These are phyloP conservation scores for Pseudopediastrum boryanum DNA, from an alignment of 139 green algal genomes.

Conservation along the genomic window DNA sequence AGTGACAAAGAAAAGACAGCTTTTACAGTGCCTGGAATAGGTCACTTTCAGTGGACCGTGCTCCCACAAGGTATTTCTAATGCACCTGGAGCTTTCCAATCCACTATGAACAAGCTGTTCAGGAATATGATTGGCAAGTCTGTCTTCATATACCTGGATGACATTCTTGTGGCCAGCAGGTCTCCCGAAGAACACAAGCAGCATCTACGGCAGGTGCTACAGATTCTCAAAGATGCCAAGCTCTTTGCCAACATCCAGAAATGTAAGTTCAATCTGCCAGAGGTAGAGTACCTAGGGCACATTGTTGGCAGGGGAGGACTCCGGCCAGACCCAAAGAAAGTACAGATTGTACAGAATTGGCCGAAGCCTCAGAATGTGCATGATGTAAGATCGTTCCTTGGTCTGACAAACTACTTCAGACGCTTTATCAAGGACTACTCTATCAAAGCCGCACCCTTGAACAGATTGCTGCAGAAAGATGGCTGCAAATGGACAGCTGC, in stretches of 20 bases:
- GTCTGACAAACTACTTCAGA: constrained; percentile 44
- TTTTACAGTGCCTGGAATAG: constrained; percentile 46
- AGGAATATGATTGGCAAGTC: constrained; percentile 7
- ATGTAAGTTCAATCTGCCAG: constrained; percentile 28
- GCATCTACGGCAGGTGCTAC: constrained; percentile 30
- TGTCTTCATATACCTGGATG: constrained; percentile 48
- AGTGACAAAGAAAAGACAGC: constrained; percentile 15
- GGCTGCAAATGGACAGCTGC: too few relatives aligned
- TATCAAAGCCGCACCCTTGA: background rate
- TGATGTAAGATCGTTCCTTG: constrained; percentile 24
- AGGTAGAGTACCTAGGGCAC: constrained; percentile 36
- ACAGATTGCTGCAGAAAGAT: too few relatives aligned
- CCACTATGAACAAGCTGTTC: constrained; percentile 36
- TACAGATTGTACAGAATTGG: constrained; percentile 32
- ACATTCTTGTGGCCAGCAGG: constrained; percentile 41
- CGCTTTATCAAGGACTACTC: constrained; percentile 44
- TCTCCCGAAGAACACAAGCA: constrained; percentile 21
- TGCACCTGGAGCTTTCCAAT: too few relatives aligned
- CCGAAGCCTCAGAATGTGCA: constrained; percentile 1
- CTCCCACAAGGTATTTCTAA: constrained; percentile 37
- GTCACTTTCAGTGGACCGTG: constrained; percentile 33
- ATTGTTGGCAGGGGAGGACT: constrained; percentile 1
- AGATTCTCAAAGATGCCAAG: constrained; percentile 10
- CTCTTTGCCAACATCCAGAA: constrained; percentile 34
- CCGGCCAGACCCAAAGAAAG: constrained; percentile 15